A percentile compares a stretch with the other conserved stretches of the same genome.
Evolutionary conservation across 768 basidiomycete genomes (phyloP).

Genomic region (Hemileccinum rubropunctum): DNA sequence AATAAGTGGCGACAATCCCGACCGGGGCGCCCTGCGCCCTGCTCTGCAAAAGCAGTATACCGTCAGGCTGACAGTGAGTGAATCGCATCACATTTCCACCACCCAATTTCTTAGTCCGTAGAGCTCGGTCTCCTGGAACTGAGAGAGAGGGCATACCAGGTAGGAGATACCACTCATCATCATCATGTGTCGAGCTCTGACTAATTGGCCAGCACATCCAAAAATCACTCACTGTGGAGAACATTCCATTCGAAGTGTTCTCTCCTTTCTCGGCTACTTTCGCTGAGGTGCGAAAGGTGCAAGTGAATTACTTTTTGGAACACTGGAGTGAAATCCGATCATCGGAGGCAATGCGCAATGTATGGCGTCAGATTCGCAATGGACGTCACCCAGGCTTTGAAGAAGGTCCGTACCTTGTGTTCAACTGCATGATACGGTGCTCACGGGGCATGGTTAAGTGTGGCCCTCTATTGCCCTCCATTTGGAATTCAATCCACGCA

Average conservation of each 20-base stretch:
- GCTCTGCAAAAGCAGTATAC: slow-evolving; percentile 84
- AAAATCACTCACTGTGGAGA: slow-evolving; percentile 70
- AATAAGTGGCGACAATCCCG: slow-evolving; percentile 60
- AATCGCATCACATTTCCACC: not conserved
- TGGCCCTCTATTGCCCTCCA: slow-evolving; percentile 67
- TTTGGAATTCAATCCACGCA: slow-evolving; percentile 54
- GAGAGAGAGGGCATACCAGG: slow-evolving; percentile 68
- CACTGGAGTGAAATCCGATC: slow-evolving; percentile 82
- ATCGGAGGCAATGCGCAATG: slow-evolving; percentile 79
- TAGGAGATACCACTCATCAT: slow-evolving; percentile 3
- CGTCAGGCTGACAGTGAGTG: slow-evolving; percentile 76
- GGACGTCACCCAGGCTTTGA: slow-evolving; percentile 88
- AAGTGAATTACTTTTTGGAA: slow-evolving; percentile 74
- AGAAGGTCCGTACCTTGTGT: slow-evolving; percentile 51
- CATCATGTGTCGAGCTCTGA: slow-evolving; percentile 1
- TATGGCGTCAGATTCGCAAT: slow-evolving; percentile 82
- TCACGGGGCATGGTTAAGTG: slow-evolving; percentile 37
- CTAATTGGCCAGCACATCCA: slow-evolving; percentile 58
- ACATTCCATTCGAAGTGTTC: slow-evolving; percentile 85
- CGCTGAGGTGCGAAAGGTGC: slow-evolving; percentile 77
- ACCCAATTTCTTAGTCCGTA: slow-evolving; percentile 24
- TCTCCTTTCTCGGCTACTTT: slow-evolving; percentile 82
- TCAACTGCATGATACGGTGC: not conserved
- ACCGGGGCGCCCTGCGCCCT: slow-evolving; percentile 63
- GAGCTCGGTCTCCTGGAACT: slow-evolving; percentile 71